Conservation (phyloP, 805 yeast species). For the Starmerella floricola region DNA sequence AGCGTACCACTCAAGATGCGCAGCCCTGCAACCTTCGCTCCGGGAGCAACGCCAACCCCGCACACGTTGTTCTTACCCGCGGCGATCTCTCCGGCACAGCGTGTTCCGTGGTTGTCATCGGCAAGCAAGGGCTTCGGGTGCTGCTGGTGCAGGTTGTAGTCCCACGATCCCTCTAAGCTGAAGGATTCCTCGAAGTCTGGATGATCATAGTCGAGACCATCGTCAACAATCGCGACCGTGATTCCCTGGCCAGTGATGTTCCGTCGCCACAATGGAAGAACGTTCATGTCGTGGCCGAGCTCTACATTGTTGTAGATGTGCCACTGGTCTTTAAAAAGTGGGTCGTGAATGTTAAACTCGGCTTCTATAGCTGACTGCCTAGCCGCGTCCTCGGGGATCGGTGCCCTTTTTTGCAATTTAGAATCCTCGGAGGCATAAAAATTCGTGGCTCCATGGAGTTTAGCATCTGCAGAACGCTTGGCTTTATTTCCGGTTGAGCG, state of each 20-base stretch:
- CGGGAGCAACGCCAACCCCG: slow-evolving; percentile 95
- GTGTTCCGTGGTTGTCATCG: slow-evolving; percentile 89
- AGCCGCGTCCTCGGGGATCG: slow-evolving; percentile 9
- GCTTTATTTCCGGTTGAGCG: not conserved
- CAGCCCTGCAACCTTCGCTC: slow-evolving; percentile 76
- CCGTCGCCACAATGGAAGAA: slow-evolving; percentile 70
- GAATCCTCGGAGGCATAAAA: slow-evolving; percentile 7
- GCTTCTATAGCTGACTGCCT: not conserved
- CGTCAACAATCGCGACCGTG: slow-evolving; percentile 84
- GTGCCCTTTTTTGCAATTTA: slow-evolving; percentile 12
- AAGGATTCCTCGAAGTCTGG: slow-evolving; percentile 59
- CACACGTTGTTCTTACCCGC: slow-evolving; percentile 70
- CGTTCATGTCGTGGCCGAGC: slow-evolving; percentile 80
- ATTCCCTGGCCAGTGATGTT: slow-evolving; percentile 72
- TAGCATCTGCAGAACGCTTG: slow-evolving; percentile 2
- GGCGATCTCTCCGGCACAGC: slow-evolving; percentile 97
- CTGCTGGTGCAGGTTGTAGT: slow-evolving; percentile 63
- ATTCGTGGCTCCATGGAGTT: slow-evolving; percentile 2
- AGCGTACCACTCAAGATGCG: slow-evolving; percentile 74
- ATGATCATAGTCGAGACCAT: slow-evolving; percentile 77
- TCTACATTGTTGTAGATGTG: slow-evolving; percentile 63
- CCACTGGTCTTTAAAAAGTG: slow-evolving; percentile 80
- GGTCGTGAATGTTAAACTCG: slow-evolving; percentile 63
- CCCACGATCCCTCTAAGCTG: slow-evolving; percentile 71
- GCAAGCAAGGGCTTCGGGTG: slow-evolving; percentile 67